Conservation (phyloP, 2,329 filamentous ascomycete genomes). For the Fusarium foetens region DNA sequence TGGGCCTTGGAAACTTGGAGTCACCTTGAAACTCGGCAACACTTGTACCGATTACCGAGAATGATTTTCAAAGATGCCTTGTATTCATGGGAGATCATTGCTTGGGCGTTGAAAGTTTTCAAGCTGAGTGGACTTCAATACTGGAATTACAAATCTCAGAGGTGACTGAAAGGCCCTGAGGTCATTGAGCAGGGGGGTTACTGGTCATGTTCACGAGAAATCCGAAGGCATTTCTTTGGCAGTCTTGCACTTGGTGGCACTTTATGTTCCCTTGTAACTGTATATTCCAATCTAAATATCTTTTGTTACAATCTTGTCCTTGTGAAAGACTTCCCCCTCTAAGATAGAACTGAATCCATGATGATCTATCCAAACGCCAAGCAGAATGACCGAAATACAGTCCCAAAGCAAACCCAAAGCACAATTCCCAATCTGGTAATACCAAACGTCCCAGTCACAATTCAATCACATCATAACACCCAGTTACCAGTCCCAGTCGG, state of each 20-base stretch:
- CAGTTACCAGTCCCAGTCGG: slow-evolving; percentile 52
- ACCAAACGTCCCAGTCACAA: neutral
- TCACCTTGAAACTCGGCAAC: neutral
- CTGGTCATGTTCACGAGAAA: neutral
- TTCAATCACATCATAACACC: neutral
- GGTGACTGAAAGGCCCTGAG: neutral
- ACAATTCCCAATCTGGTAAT: neutral
- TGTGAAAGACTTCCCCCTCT: neutral
- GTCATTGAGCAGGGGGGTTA: neutral
- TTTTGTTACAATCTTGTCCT: neutral
- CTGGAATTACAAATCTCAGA: neutral
- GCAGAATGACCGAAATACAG: neutral
- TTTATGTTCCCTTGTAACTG: neutral
- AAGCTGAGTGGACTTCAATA: neutral
- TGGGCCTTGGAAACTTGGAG: neutral
- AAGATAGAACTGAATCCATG: neutral
- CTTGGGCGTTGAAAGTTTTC: neutral
- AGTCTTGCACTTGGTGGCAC: neutral
- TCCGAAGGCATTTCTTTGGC: neutral
- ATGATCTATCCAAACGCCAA: slow-evolving; percentile 11
- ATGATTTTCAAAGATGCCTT: neutral
- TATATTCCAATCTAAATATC: neutral
- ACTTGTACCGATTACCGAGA: neutral
- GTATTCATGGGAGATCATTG: neutral
- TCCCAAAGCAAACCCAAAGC: neutral